These are phyloP conservation scores for Aegilops longissima DNA, from an alignment of 176 grass and related monocot genomes.

Conservation along the genomic window DNA sequence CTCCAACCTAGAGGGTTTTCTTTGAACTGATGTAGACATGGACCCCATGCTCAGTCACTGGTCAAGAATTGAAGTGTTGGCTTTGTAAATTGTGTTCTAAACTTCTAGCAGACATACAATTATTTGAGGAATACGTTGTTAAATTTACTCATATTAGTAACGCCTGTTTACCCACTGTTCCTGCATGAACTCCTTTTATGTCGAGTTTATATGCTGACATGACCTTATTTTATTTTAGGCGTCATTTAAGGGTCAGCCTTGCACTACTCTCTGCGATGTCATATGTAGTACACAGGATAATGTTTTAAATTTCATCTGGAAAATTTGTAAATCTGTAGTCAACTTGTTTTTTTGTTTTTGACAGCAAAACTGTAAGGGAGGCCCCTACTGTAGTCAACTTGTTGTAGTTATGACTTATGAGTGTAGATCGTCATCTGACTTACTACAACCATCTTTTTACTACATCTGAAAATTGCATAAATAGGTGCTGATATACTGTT, in stretches of 20 bases:
- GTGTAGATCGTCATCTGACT: not conserved
- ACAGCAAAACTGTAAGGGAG: too few species aligned
- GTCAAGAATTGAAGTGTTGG: not conserved
- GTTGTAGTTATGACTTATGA: slow-evolving; percentile 4
- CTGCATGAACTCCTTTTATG: not conserved
- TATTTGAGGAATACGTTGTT: not conserved
- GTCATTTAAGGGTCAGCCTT: not conserved
- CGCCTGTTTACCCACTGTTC: not conserved
- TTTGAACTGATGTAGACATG: slow-evolving; percentile 1
- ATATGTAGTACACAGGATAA: not conserved
- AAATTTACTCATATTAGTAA: not conserved
- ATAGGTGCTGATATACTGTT: slow-evolving; percentile 11
- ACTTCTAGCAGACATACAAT: not conserved
- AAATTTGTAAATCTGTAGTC: not conserved
- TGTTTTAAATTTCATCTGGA: not conserved
- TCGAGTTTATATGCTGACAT: not conserved
- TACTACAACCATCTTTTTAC: not conserved
- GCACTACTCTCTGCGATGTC: slow-evolving; percentile 5
- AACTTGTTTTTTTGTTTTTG: not conserved
- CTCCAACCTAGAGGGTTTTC: not conserved
- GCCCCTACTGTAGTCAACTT: not conserved
- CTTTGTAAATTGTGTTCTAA: slow-evolving; percentile 16
- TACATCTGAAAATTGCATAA: slow-evolving; percentile 3
- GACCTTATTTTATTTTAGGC: not conserved
- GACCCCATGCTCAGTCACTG: not conserved